Evolutionary conservation across 1,139 yeast species (phyloP).

Genomic region (Scheffersomyces lignicola): DNA sequence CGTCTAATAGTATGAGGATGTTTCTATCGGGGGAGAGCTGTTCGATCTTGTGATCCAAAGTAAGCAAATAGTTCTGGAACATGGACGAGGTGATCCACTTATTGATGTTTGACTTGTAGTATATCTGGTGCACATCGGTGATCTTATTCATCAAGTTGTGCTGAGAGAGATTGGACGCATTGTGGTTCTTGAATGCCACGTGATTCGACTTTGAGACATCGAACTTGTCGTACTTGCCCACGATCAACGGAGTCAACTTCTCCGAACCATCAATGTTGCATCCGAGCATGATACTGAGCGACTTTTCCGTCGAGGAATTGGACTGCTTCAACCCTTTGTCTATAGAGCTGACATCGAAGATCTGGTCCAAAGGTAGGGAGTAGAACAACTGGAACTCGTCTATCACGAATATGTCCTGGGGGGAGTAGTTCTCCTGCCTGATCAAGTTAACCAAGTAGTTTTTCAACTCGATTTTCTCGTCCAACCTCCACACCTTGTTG

Average conservation of each 20-base stretch:
- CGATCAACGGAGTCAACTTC: slow-evolving; percentile 58
- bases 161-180: slow-evolving; percentile 18
- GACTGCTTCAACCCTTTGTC: slow-evolving; percentile 47
- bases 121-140: slow-evolving; percentile 51
- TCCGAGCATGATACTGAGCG: slow-evolving; percentile 62
- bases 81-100: slow-evolving; percentile 68
- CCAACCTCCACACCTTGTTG: slow-evolving; percentile 62
- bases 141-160: slow-evolving; percentile 44
- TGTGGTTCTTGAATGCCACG: slow-evolving; percentile 28
- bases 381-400: slow-evolving; percentile 65
- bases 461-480: slow-evolving; percentile 51
- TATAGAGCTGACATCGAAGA: slow-evolving; percentile 48
- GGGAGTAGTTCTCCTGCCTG: slow-evolving; percentile 36
- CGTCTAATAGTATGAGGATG: slow-evolving; percentile 57
- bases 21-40: slow-evolving; percentile 43
- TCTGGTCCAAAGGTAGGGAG: slow-evolving; percentile 61
- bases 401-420: slow-evolving; percentile 57
- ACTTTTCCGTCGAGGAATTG: slow-evolving; percentile 50
- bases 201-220: slow-evolving; percentile 40
- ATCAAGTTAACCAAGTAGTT: slow-evolving; percentile 34
- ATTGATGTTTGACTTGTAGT: slow-evolving; percentile 60
- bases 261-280: slow-evolving; percentile 65
- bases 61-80: slow-evolving; percentile 61
- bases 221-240: slow-evolving; percentile 60
- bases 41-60: slow-evolving; percentile 55